Conservation (phyloP, 306 rosid species). For the Trifolium dubium region DNA sequence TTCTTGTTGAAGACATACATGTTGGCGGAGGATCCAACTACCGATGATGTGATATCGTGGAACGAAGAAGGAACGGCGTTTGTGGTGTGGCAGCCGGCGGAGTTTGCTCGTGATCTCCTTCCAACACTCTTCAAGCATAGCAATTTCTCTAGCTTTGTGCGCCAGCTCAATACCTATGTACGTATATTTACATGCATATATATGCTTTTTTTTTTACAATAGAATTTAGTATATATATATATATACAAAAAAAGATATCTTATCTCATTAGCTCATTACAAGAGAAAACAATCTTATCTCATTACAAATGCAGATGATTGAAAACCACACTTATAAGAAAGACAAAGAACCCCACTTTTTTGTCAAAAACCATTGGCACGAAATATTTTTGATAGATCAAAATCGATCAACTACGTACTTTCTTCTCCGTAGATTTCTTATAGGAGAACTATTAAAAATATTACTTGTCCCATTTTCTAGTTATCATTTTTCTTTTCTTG, state of each 20-base stretch:
- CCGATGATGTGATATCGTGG: constrained; percentile 78
- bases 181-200: constrained; percentile 29
- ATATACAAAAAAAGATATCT: no score
- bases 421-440: no score
- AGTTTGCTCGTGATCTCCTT: constrained; percentile 90
- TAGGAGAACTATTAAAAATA: no score
- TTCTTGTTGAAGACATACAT: constrained; percentile 87
- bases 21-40: constrained; percentile 81
- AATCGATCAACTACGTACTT: no score
- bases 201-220: not conserved
- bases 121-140: constrained; percentile 96
- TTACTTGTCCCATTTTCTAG: not conserved
- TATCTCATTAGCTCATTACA: no score
- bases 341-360: no score
- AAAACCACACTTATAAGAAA: no score
- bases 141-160: constrained; percentile 96
- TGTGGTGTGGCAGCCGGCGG: constrained; percentile 93
- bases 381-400: no score
- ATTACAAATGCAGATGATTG: no score
- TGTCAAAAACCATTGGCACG: no score
- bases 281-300: no score
- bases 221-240: no score
- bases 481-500: not conserved
- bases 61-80: constrained; percentile 75
- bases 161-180: constrained; percentile 98